Conservation (phyloP, 2,329 filamentous ascomycete species). For the Exophiala phaeomuriformis region DNA sequence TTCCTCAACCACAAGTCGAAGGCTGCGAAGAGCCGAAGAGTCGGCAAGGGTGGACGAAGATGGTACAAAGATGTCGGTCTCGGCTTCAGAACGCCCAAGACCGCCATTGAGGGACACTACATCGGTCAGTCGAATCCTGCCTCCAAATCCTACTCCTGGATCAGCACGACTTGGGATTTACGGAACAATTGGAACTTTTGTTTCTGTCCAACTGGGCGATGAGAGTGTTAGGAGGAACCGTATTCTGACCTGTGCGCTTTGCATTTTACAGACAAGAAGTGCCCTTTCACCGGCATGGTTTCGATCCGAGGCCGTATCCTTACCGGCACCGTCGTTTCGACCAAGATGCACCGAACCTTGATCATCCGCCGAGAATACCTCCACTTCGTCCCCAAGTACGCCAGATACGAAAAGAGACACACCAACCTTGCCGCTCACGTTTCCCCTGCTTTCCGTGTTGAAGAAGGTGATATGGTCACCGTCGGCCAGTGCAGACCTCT, state of each 20-base stretch:
- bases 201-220: too few species aligned
- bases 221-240: neutral
- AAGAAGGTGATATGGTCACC: conserved; percentile 98
- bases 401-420: conserved; percentile 99
- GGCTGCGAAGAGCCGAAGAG: conserved; percentile 69
- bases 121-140: conserved; percentile 64
- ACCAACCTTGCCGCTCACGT: conserved; percentile 99
- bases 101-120: conserved; percentile 96
- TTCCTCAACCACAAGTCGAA: conserved; percentile 97
- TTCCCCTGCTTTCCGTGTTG: conserved; percentile 98
- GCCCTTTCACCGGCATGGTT: conserved; percentile 98
- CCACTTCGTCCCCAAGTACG: conserved; percentile 99
- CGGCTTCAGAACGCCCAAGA: conserved; percentile 98
- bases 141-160: neutral
- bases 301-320: conserved; percentile 99
- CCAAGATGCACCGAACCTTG: conserved; percentile 99
- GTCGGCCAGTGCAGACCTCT: conserved; percentile 99
- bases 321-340: conserved; percentile 96
- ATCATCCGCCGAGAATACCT: conserved; percentile 99
- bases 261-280: conserved; percentile 85
- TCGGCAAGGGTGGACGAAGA: conserved; percentile 88
- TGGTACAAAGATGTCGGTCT: conserved; percentile 99
- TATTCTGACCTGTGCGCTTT: conserved; percentile 25
- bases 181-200: too few species aligned
- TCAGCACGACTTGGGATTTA: neutral